These are phyloP conservation scores for Arabidopsis lyrata DNA, from an alignment of 441 rosid genomes.

Conservation along the genomic window DNA sequence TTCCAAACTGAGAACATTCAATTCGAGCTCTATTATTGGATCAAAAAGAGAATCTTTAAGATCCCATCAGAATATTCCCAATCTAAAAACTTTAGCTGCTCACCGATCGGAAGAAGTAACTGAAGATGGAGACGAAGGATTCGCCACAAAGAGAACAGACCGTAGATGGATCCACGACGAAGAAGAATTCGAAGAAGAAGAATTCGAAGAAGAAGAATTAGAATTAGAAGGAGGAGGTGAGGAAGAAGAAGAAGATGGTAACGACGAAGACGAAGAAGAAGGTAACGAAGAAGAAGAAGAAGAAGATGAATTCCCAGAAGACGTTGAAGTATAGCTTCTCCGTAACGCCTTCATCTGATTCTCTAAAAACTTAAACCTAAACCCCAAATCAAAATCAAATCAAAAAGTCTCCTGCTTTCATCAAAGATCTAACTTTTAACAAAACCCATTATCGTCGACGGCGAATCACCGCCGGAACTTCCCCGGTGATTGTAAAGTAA, in stretches of 20 bases:
- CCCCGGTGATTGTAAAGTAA: constrained; percentile 14
- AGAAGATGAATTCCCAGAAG: constrained; percentile 59
- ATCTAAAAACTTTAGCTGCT: constrained; percentile 48
- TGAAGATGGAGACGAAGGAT: constrained; percentile 87
- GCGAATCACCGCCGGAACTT: constrained; percentile 25
- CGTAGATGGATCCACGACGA: constrained; percentile 93
- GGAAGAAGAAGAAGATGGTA: constrained; percentile 44
- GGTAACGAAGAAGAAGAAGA: constrained; percentile 42
- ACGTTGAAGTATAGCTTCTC: constrained; percentile 83
- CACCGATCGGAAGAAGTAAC: constrained; percentile 87
- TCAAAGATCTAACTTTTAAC: constrained; percentile 25
- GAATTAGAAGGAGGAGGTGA: constrained; percentile 38
- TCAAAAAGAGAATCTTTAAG: constrained; percentile 41
- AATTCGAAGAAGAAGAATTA: constrained; percentile 53
- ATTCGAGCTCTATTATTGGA: constrained; percentile 42
- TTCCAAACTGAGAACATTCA: constrained; percentile 2
- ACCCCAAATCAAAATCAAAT: neutral
- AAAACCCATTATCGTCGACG: constrained; percentile 24
- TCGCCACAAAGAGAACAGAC: constrained; percentile 83
- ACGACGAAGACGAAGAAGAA: constrained; percentile 46
- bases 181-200: constrained; percentile 56
- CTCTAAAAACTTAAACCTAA: constrained; percentile 1
- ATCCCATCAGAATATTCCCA: constrained; percentile 31
- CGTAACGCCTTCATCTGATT: constrained; percentile 87
- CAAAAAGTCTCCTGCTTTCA: constrained; percentile 14